A percentile compares a stretch with the other conserved stretches of the same genome.
phyloP scores from a whole-genome alignment of 1,284 basidiomycete species.

The Ceratorhiza oryzae-sativae region DNA sequence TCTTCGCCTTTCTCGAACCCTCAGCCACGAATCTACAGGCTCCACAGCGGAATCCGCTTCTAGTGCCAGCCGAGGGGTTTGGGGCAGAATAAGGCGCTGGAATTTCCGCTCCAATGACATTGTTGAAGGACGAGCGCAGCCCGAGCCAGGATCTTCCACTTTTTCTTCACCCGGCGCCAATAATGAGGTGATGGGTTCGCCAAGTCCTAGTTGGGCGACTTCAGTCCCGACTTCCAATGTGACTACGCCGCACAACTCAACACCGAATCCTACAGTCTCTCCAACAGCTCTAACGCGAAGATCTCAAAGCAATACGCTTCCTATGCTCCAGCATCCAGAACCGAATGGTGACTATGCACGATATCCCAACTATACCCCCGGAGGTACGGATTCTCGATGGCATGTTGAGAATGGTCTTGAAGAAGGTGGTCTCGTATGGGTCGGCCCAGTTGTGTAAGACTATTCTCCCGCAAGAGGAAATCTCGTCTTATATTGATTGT shows the following conservation, averaged over 20 bases:
- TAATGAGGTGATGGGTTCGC: neutral
- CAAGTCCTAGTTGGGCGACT: slow-evolving; percentile 12
- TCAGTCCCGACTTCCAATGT: neutral
- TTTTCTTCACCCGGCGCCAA: neutral
- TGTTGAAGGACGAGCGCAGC: neutral
- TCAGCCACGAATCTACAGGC: slow-evolving; percentile 22
- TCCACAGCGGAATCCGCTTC: slow-evolving; percentile 1
- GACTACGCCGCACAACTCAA: slow-evolving; percentile 10
- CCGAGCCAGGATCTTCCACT: neutral
- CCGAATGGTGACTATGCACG: slow-evolving; percentile 62
- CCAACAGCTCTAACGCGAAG: neutral
- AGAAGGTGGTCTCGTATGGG: slow-evolving; percentile 71
- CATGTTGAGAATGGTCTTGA: slow-evolving; percentile 57
- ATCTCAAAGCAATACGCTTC: neutral
- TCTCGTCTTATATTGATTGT: neutral
- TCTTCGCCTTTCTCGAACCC: slow-evolving; percentile 26
- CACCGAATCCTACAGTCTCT: neutral
- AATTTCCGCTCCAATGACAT: neutral
- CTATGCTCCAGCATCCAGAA: slow-evolving; percentile 59
- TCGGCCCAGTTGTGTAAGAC: slow-evolving; percentile 71
- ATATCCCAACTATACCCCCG: slow-evolving; percentile 75
- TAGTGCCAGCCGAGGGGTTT: neutral
- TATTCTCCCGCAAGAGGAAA: neutral
- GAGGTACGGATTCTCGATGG: slow-evolving; percentile 73
- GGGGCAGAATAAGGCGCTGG: slow-evolving; percentile 20